phyloP scores from a whole-genome alignment of 192 early-diverging fungal species.

The Gamsiella multidivaricata region DNA sequence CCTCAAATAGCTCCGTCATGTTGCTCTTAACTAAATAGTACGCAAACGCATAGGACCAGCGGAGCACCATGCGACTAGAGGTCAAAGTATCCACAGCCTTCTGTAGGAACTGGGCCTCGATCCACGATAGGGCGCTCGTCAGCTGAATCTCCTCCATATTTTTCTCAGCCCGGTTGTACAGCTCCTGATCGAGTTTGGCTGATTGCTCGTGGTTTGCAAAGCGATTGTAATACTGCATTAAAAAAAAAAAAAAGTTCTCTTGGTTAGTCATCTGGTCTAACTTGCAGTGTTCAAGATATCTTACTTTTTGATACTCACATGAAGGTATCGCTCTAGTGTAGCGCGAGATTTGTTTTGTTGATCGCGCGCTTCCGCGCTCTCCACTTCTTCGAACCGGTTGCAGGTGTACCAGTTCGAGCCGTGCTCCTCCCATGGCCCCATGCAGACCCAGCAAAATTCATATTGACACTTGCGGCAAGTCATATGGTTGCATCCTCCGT shows the following conservation, averaged over 20 bases:
- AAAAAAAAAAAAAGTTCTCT: neutral
- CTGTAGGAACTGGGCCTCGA: slow-evolving; percentile 96
- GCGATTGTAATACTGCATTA: slow-evolving; percentile 89
- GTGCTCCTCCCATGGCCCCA: slow-evolving; percentile 96
- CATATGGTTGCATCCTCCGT: slow-evolving; percentile 99
- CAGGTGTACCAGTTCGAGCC: slow-evolving; percentile 96
- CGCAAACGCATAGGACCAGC: slow-evolving; percentile 98
- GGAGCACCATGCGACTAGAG: slow-evolving; percentile 88
- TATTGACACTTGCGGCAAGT: slow-evolving; percentile 96
- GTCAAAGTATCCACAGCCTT: slow-evolving; percentile 91
- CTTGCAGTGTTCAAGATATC: too few relatives aligned
- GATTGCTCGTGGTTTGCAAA: slow-evolving; percentile 98
- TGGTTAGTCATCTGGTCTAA: neutral
- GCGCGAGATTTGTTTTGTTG: slow-evolving; percentile 85
- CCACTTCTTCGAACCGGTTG: slow-evolving; percentile 94
- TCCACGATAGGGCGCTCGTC: slow-evolving; percentile 91
- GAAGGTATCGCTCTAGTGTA: slow-evolving; percentile 92
- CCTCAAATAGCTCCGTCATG: slow-evolving; percentile 92
- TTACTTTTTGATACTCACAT: slow-evolving; percentile 66
- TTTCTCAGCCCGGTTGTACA: slow-evolving; percentile 85
- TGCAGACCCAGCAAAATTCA: slow-evolving; percentile 99
- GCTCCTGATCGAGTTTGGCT: slow-evolving; percentile 84
- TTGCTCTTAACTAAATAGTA: slow-evolving; percentile 91
- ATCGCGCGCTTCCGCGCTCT: slow-evolving; percentile 85
- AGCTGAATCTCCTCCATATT: slow-evolving; percentile 98